Conservation (phyloP, 2,329 filamentous ascomycete species). For the Xylaria sp. region DNA sequence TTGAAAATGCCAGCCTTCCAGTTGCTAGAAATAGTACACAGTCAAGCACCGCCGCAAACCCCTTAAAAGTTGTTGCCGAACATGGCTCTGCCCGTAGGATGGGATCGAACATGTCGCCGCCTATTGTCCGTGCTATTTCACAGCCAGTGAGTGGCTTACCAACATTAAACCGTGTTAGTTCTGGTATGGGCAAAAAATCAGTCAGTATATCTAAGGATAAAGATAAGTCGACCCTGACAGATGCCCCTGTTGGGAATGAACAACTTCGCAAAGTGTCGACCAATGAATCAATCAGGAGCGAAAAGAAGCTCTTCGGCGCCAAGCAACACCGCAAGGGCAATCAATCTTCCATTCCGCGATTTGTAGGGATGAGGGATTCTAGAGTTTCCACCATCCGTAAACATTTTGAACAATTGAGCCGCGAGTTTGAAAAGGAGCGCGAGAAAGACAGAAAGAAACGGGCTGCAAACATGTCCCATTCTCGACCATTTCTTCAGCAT, state of each 20-base stretch:
- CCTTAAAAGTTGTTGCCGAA: slow-evolving; percentile 46
- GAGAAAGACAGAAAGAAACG: slow-evolving; percentile 84
- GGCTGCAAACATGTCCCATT: slow-evolving; percentile 77
- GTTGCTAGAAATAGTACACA: slow-evolving; percentile 40
- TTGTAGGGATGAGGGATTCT: slow-evolving; percentile 78
- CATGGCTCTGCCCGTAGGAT: slow-evolving; percentile 57
- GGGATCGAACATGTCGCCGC: slow-evolving; percentile 60
- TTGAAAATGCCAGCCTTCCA: slow-evolving; percentile 46
- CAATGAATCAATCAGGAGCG: slow-evolving; percentile 60
- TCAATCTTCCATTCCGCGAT: slow-evolving; percentile 87
- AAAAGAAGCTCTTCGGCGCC: slow-evolving; percentile 75
- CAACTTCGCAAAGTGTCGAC: slow-evolving; percentile 48
- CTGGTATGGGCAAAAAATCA: slow-evolving; percentile 56
- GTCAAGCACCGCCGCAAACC: slow-evolving; percentile 31
- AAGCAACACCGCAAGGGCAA: slow-evolving; percentile 72
- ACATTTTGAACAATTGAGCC: slow-evolving; percentile 95
- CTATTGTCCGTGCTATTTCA: slow-evolving; percentile 64
- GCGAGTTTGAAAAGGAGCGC: slow-evolving; percentile 95
- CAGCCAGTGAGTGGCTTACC: slow-evolving; percentile 57
- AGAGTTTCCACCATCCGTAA: slow-evolving; percentile 92
- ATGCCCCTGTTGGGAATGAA: slow-evolving; percentile 46
- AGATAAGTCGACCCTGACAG: slow-evolving; percentile 41
- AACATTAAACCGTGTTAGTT: slow-evolving; percentile 58
- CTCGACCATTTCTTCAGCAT: slow-evolving; percentile 82
- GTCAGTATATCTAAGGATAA: slow-evolving; percentile 48